Evolutionary conservation across 225 moss, liverwort and hornwort genomes (phyloP).

Genomic region (Bryoerythrophyllum caledonicum): DNA sequence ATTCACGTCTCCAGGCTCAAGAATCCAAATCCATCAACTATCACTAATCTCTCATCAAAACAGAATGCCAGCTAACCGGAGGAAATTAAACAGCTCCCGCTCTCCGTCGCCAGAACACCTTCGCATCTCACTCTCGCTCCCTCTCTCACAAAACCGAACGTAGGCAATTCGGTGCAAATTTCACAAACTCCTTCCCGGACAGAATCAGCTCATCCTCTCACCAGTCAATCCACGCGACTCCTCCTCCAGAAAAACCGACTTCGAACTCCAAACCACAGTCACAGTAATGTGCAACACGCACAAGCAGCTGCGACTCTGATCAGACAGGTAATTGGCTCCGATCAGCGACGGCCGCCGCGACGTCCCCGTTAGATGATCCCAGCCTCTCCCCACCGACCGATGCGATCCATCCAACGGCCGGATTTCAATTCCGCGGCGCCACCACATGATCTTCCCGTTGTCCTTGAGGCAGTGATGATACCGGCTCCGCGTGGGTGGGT

Average conservation of each 20-base stretch:
- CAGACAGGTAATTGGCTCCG: rapidly evolving
- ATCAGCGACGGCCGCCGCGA: background rate
- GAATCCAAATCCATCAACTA: too few species aligned
- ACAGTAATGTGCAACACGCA: too few species aligned
- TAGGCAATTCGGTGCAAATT: background rate
- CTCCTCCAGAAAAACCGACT: too few species aligned
- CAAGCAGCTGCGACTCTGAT: too few species aligned
- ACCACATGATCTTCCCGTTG: constrained; percentile 11
- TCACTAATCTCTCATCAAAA: too few species aligned
- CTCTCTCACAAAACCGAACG: background rate
- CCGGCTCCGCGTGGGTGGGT: background rate
- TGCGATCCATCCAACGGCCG: constrained; percentile 3
- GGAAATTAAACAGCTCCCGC: too few species aligned
- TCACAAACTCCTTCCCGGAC: too few species aligned
- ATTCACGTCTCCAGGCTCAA: too few species aligned
- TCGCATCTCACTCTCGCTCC: background rate
- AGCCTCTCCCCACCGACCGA: background rate
- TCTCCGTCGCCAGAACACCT: background rate
- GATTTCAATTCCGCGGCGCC: background rate
- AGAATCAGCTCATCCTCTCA: background rate
- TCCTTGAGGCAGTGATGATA: background rate
- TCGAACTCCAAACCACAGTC: background rate
- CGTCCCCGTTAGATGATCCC: too few species aligned
- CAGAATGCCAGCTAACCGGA: too few species aligned
- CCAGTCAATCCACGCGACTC: too few species aligned